Conservation (phyloP, 2,329 filamentous ascomycete species). For the Microsporum canis region DNA sequence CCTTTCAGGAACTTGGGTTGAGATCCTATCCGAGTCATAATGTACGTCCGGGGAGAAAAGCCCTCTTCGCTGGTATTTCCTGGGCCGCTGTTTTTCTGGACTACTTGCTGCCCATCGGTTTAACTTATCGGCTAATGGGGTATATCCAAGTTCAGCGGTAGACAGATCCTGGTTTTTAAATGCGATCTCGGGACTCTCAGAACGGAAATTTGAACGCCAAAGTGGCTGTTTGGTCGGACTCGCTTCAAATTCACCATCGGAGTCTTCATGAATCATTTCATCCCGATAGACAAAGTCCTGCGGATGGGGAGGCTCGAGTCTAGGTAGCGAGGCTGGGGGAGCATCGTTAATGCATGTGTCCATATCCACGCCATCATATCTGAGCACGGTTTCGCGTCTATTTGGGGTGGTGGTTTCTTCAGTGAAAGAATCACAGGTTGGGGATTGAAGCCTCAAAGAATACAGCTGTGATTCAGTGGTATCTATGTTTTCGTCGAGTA, state of each 20-base stretch:
- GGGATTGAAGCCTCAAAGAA: not conserved
- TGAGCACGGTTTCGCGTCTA: not conserved
- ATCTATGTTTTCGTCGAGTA: constrained; percentile 1
- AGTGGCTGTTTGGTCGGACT: constrained; percentile 9
- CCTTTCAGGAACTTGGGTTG: not conserved
- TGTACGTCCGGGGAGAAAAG: constrained; percentile 24
- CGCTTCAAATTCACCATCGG: constrained; percentile 20
- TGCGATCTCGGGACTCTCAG: not conserved
- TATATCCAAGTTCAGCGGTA: constrained; percentile 44
- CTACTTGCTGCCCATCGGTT: constrained; percentile 53
- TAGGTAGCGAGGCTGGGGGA: constrained; percentile 16
- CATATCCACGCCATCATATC: constrained; percentile 15
- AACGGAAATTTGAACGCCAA: not conserved
- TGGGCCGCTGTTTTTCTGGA: constrained; percentile 33
- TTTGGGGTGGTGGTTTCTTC: not conserved
- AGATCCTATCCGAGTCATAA: not conserved
- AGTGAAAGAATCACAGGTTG: not conserved
- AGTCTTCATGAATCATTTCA: constrained; percentile 16
- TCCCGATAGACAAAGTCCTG: constrained; percentile 15
- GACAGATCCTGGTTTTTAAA: not conserved
- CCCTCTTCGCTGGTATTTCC: constrained; percentile 20
- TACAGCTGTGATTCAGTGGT: constrained; percentile 13
- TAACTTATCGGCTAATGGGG: constrained; percentile 51
- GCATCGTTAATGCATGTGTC: constrained; percentile 14
- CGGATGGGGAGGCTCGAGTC: constrained; percentile 6